Percentiles rank a stretch among this genome's conserved stretches.
These are phyloP conservation scores for Saturnispora saitoi DNA, from an alignment of 805 yeast genomes.

Conservation along the genomic window DNA sequence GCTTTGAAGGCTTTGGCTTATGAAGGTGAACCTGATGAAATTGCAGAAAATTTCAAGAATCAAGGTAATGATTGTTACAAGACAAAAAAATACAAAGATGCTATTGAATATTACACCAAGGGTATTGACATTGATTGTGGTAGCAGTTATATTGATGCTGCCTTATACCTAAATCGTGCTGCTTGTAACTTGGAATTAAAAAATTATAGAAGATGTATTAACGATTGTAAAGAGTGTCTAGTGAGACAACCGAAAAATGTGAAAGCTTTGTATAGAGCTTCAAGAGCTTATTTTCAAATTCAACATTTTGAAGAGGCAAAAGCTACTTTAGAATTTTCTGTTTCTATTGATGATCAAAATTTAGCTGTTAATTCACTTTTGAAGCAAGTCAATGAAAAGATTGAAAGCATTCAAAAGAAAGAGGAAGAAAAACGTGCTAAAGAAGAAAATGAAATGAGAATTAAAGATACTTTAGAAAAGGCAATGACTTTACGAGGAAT, in stretches of 20 bases:
- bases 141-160: slow-evolving; percentile 44
- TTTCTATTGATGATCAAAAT: slow-evolving; percentile 51
- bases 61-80: slow-evolving; percentile 89
- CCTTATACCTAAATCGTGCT: slow-evolving; percentile 74
- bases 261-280: slow-evolving; percentile 82
- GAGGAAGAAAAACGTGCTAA: slow-evolving; percentile 22
- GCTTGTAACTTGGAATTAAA: slow-evolving; percentile 83
- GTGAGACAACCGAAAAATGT: slow-evolving; percentile 55
- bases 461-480: slow-evolving; percentile 37
- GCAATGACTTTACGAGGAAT: slow-evolving; percentile 59
- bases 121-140: slow-evolving; percentile 68
- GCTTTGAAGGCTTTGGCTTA: slow-evolving; percentile 87
- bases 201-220: slow-evolving; percentile 79
- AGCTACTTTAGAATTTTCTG: slow-evolving; percentile 57
- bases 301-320: slow-evolving; percentile 65
- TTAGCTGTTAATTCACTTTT: slow-evolving; percentile 43
- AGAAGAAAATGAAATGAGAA: slow-evolving; percentile 34
- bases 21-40: slow-evolving; percentile 92
- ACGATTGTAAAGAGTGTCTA: slow-evolving; percentile 73
- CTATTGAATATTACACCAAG: slow-evolving; percentile 69
- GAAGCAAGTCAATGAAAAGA: slow-evolving; percentile 30
- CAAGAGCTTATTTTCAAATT: slow-evolving; percentile 66
- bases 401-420: slow-evolving; percentile 17
- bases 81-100: slow-evolving; percentile 61
- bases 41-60: slow-evolving; percentile 79